Evolutionary conservation across 2,329 filamentous ascomycete species (phyloP).

Genomic region (Claviceps sp.): DNA sequence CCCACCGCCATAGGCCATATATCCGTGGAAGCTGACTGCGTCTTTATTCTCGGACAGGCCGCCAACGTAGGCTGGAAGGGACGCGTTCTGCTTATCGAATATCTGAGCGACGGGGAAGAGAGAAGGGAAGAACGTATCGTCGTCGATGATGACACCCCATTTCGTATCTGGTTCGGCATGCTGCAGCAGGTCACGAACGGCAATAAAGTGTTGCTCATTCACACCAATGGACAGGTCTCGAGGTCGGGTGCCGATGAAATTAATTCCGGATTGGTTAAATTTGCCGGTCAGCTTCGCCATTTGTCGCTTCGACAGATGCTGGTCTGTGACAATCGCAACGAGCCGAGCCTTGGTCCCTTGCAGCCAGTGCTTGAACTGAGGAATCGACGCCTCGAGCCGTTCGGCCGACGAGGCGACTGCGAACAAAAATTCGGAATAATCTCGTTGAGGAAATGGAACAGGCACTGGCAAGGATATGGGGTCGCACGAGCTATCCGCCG

Average conservation of each 20-base stretch:
- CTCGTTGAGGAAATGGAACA: constrained; percentile 24
- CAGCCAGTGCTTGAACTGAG: constrained; percentile 43
- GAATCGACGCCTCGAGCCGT: constrained; percentile 35
- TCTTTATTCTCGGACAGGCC: constrained; percentile 42
- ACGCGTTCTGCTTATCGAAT: constrained; percentile 34
- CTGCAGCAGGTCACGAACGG: constrained; percentile 35
- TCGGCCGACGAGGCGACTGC: constrained; percentile 41
- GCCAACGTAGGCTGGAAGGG: constrained; percentile 38
- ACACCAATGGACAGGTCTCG: constrained; percentile 23
- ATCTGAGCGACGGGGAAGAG: constrained; percentile 35
- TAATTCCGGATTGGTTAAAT: constrained; percentile 18
- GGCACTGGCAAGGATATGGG: constrained; percentile 35
- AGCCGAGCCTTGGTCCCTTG: constrained; percentile 35
- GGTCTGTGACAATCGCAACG: constrained; percentile 36
- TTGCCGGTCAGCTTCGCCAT: constrained; percentile 17
- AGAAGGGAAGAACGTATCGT: constrained; percentile 50
- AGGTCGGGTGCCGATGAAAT: constrained; percentile 21
- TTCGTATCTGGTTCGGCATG: constrained; percentile 29
- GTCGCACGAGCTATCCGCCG: constrained; percentile 17
- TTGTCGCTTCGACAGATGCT: constrained; percentile 1
- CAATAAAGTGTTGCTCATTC: constrained; percentile 43
- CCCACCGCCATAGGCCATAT: constrained; percentile 48
- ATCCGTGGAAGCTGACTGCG: constrained; percentile 37
- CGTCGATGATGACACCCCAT: constrained; percentile 46
- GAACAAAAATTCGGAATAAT: constrained; percentile 40